Evolutionary conservation across 2,329 filamentous ascomycete species (phyloP), one percentile per base, ranked within the genome.

Genomic region (Hymenoscyphus fructigenus): DNA sequence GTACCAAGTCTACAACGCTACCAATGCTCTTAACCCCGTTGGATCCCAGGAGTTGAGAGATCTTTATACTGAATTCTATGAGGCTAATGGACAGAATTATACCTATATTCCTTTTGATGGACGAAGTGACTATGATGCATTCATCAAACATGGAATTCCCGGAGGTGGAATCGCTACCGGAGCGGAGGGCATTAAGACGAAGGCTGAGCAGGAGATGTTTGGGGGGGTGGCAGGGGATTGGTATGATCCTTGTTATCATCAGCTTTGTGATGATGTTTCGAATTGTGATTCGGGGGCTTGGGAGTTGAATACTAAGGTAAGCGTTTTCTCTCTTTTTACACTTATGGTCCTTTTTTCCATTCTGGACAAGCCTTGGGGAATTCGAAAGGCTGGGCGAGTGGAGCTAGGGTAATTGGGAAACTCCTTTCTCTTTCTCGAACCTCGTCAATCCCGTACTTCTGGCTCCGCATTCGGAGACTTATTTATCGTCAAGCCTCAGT

Each of bases 41-140:
- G 64, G 64, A 34, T 66, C 64, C 5, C 28, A 88, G 67, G 83
- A 91, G 74, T 81, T 91, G 64, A 84, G 88, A 65, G 78, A 88
- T 66, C 79, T 91, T 5, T 66, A 66, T 23, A 63, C 55, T 6
- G 64, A 87, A 61, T 92, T 85, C 83, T 92, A 88, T 78, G 77
- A 81, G 65, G 76, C 79, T 2, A 81, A 87, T 28, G 87, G 82
- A 1, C 81, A 88, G 65, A 87, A 87, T 76, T 88, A 87, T 75
- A 89, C 85, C 0, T 85, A 89, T 63, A 90, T 90, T 34, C 84
- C 86, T 1, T 93, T 94, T 70, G 88, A 92, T 71, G 91, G 91
- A 14, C 87, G 91, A 66, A 91, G 87, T 67, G 91, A 94, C 76
- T 93, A 94, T 72, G 89, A 88, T 57, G 88, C 86, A 1, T 93